Conservation (phyloP, 352 stramenopile genomes). For the Pythium phragmitis region DNA sequence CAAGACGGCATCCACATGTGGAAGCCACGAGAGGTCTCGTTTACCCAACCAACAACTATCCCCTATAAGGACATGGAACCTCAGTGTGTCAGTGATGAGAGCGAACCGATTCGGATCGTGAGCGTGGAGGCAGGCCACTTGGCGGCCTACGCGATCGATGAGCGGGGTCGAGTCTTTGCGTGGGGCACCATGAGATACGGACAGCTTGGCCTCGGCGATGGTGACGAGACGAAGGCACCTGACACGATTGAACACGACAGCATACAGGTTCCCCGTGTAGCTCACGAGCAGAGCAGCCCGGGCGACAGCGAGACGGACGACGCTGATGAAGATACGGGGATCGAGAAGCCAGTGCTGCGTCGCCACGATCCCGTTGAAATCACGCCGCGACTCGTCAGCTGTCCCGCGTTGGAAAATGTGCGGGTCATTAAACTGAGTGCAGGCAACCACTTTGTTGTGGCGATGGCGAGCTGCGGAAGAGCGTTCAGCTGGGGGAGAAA, state of each 20-base stretch:
- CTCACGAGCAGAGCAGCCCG: background rate
- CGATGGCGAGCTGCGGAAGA: slow-evolving; percentile 34
- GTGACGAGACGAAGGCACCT: background rate
- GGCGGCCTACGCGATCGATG: slow-evolving; percentile 57
- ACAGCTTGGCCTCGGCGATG: slow-evolving; percentile 49
- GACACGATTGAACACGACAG: background rate
- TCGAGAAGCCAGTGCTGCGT: background rate
- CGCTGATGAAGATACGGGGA: background rate
- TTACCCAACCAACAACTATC: background rate
- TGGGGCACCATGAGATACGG: slow-evolving; percentile 61
- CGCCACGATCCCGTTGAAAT: slow-evolving; percentile 18
- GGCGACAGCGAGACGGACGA: background rate
- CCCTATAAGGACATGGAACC: background rate
- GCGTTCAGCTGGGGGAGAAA: slow-evolving; percentile 65
- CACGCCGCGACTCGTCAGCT: slow-evolving; percentile 9
- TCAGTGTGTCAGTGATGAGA: background rate
- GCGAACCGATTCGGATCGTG: slow-evolving; percentile 27
- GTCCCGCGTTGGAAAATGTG: slow-evolving; percentile 12
- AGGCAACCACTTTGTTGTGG: slow-evolving; percentile 68
- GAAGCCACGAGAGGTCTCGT: slow-evolving; percentile 36
- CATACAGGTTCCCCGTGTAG: background rate
- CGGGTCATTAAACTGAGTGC: slow-evolving; percentile 43
- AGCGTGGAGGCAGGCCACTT: slow-evolving; percentile 48
- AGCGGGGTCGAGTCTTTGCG: slow-evolving; percentile 43
- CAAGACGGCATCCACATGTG: slow-evolving; percentile 64